Evolutionary conservation across 148 eudicot species (phyloP).

Genomic region (Camellia lanceoleosa): DNA sequence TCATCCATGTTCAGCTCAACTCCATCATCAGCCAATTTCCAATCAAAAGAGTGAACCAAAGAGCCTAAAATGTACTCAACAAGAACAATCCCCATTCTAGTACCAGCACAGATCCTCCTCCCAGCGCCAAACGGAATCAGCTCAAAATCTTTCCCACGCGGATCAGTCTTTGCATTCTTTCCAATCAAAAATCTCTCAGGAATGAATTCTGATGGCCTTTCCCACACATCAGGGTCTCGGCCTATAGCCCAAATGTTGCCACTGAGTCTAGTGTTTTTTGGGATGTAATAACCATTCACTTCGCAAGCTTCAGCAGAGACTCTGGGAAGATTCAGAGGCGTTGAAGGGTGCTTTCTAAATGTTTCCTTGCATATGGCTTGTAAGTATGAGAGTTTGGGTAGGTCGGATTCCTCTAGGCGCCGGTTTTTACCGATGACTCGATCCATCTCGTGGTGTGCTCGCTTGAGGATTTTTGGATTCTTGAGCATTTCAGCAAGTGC

Average conservation of each 20-base stretch:
- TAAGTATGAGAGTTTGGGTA: conserved; percentile 32
- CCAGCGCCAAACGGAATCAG: conserved; percentile 46
- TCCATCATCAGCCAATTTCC: conserved; percentile 24
- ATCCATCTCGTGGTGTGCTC: conserved; percentile 27
- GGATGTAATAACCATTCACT: conserved; percentile 31
- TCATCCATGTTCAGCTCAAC: conserved; percentile 33
- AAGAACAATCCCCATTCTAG: conserved; percentile 31
- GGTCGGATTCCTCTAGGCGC: conserved; percentile 34
- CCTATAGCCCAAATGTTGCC: conserved; percentile 42
- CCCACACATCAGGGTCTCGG: conserved; percentile 21
- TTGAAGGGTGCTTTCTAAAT: conserved; percentile 38
- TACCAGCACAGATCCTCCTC: conserved; percentile 48
- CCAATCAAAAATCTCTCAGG: conserved; percentile 37
- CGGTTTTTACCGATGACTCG: conserved; percentile 23
- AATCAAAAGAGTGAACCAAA: conserved; percentile 37
- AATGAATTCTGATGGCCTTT: conserved; percentile 14
- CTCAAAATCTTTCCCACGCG: conserved; percentile 33
- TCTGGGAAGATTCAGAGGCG: conserved; percentile 32
- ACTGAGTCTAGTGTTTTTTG: conserved; percentile 27
- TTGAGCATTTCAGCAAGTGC: conserved; percentile 31
- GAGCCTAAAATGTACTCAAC: conserved; percentile 32
- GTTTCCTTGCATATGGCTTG: conserved; percentile 42
- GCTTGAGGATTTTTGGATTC: conserved; percentile 22
- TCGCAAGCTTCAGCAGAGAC: conserved; percentile 20
- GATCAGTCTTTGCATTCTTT: conserved; percentile 17